These are phyloP conservation scores for Curvularia eragrostidis DNA, from an alignment of 2,329 filamentous ascomycete genomes.

Conservation along the genomic window DNA sequence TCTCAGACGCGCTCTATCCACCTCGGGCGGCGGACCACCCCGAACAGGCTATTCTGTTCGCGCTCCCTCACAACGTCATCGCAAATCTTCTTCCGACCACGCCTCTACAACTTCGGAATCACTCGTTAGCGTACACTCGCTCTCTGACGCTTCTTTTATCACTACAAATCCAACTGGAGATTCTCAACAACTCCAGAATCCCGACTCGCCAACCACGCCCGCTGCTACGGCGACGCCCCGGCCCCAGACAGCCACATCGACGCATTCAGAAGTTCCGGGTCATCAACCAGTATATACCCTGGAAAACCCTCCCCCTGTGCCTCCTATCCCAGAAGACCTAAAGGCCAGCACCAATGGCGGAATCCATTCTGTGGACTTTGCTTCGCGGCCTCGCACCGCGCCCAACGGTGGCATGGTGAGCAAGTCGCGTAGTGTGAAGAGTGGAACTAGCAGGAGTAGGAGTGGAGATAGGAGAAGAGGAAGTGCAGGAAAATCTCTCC, in stretches of 20 bases:
- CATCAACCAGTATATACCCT: slow-evolving; percentile 15
- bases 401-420: slow-evolving; percentile 25
- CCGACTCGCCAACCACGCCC: slow-evolving; percentile 22
- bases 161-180: slow-evolving; percentile 32
- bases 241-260: slow-evolving; percentile 16
- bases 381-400: slow-evolving; percentile 32
- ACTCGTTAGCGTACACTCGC: slow-evolving; percentile 73
- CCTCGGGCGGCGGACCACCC: slow-evolving; percentile 39
- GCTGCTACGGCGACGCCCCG: slow-evolving; percentile 34
- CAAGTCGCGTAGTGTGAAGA: slow-evolving; percentile 39
- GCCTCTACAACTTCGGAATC: slow-evolving; percentile 67
- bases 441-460: slow-evolving; percentile 26
- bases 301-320: slow-evolving; percentile 41
- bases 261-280: slow-evolving; percentile 19
- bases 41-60: slow-evolving; percentile 42
- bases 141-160: slow-evolving; percentile 66
- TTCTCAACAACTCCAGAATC: slow-evolving; percentile 1
- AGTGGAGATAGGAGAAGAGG: slow-evolving; percentile 29
- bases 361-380: slow-evolving; percentile 19
- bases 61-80: slow-evolving; percentile 32
- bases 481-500: slow-evolving; percentile 11
- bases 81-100: slow-evolving; percentile 53
- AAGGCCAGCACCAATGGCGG: slow-evolving; percentile 18
- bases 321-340: slow-evolving; percentile 41
- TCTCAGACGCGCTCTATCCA: slow-evolving; percentile 54